Conservation (phyloP, 495 filamentous ascomycete species). For the Lindgomyces ingoldianus region DNA sequence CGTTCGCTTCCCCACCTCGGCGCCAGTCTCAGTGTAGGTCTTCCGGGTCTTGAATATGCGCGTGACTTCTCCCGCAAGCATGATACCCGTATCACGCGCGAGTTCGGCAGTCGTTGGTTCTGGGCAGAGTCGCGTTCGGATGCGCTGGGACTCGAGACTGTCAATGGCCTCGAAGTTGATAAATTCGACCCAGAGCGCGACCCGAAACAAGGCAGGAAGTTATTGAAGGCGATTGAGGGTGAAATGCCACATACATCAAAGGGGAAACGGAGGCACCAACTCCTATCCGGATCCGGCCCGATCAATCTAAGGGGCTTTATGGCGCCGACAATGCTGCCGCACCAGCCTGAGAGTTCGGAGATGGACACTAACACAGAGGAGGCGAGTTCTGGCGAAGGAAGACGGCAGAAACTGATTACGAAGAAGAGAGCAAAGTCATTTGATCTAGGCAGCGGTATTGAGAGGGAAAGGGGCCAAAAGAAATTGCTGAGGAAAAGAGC, state of each 20-base stretch:
- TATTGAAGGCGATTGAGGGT: constrained; percentile 50
- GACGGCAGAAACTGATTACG: too few species aligned
- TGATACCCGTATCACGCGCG: constrained; percentile 51
- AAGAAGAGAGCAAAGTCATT: too few species aligned
- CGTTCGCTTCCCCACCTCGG: constrained; percentile 22
- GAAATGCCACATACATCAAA: too few species aligned
- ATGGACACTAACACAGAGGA: too few species aligned
- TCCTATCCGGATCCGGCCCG: background rate
- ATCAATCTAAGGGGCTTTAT: constrained; percentile 13
- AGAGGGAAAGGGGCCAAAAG: background rate
- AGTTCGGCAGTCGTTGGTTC: constrained; percentile 52
- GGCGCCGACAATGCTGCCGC: too few species aligned
- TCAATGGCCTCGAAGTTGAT: constrained; percentile 56
- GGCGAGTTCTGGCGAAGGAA: too few species aligned
- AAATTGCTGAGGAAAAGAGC: constrained; percentile 4
- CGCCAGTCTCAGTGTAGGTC: constrained; percentile 34
- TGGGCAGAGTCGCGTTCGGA: constrained; percentile 59
- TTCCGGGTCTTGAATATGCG: constrained; percentile 43
- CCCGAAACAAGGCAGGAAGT: constrained; percentile 50
- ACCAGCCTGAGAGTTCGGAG: too few species aligned
- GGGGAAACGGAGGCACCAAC: background rate
- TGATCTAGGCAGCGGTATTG: too few species aligned
- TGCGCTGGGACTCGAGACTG: constrained; percentile 54
- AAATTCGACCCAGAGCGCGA: constrained; percentile 49
- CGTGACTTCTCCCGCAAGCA: constrained; percentile 48